Base-by-base conservation (phyloP, 2,329 filamentous ascomycete species). In the Monosporascus sp. region DNA sequence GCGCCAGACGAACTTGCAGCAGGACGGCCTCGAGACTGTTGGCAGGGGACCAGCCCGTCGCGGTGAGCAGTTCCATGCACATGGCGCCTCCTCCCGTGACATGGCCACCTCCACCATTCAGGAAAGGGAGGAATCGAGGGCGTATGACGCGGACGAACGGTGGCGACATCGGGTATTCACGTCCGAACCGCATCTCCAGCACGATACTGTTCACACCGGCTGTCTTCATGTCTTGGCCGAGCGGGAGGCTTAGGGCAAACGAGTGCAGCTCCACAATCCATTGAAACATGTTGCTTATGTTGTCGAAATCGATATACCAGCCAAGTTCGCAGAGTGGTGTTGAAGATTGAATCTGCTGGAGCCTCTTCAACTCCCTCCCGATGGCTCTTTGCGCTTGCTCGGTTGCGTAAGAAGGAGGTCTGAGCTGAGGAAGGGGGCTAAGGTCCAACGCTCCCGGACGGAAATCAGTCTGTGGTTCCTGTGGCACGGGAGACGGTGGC, bases 181-280 rank as follows among this genome's bases (percentile, higher is more conserved):
- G 77, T 2, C 88, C 85, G 63, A 96, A 96, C 2, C 90, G 88
- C 43, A 96, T 74, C 70, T 96, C 92, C 11, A 95, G 70, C 0
- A 96, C 84, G 40, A 96, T 74, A 64, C 88, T 91, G 22, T 76
- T 80, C 53, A 87, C 61, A 0, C 75, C 77, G 1, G 74, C 76
- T 2, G 67, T 62, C 66, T 85, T 83, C 83, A 96, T 90, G 64
- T 96, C 91, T 51, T 79, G 66, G 0, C 88, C 85, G 1, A 97
- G 75, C 1, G 88, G 89, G 0, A 94, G 76, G 1, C 72, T 67
- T 0, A 73, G 58, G 24, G 91, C 86, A 63, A 96, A 96, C 44
- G 86, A 89, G 68, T 96, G 92, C 1, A 97, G 74, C 68, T 96
- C 89, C 6, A 95, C 85, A 54, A 96, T 91, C 91, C 91, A 96